Evolutionary conservation across 2,329 filamentous ascomycete genomes (phyloP), one percentile per base, ranked within the genome.

Genomic region (Fusarium secorum): DNA sequence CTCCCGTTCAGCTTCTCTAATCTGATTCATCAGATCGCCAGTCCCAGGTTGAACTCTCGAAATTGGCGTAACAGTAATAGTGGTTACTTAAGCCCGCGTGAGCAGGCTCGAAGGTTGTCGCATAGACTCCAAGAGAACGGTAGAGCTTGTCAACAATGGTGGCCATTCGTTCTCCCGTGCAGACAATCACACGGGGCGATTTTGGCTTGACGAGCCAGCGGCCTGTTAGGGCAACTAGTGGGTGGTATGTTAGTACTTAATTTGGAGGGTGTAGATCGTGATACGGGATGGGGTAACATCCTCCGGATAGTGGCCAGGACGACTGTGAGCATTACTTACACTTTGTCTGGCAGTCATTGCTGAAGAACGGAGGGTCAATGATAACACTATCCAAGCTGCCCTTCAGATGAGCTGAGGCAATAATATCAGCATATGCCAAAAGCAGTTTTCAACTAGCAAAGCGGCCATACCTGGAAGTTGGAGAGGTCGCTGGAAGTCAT

Each of bases 71-170:
- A 79, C 91, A 94, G 76, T 88, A 87, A 78, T 94, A 96, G 79
- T 94, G 91, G 76, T 96, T 96, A 79, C 91, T 93, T 65, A 96
- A 81, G 1, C 91, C 91, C n/a, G 87, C 85, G 76, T 95, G 93
- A 69, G 85, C 83, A 7, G 90, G 89, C 74, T 90, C 87, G 77
- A 90, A 94, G 2, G 86, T 88, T 1, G 92, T 95, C 8, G 89
- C 90, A 58, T 79, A 82, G 32, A 91, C 80, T 4, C 90, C 90
- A 36, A 89, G 82, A 46, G 88, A 85, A 49, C 83, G 82, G 78
- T 95, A 95, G n/a, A 95, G 82, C 78, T 88, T 91, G 17, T 75
- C 80, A 20, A 94, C 85, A 18, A 94, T 81, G 3, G 76, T 69
- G 64, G 88, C 86, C 91, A 95, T 93, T 49, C 92, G 86, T 81